Evolutionary conservation across 179 eudicot species (phyloP), one percentile per base, ranked within the genome.

Genomic region (Camellia oleifera): DNA sequence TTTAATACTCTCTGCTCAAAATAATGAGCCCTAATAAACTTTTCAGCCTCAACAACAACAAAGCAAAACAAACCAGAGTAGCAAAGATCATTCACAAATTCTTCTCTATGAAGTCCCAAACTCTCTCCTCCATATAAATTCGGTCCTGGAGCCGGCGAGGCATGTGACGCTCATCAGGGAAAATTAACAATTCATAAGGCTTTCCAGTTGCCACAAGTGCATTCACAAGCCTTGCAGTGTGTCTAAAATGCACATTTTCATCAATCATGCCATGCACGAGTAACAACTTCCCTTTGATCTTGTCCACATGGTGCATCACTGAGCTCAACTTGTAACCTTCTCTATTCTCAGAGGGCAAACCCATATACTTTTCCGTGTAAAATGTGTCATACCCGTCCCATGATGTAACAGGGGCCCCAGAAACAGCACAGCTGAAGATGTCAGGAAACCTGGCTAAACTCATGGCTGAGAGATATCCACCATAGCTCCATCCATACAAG

Each of bases 381-480:
- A 96, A 96, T 1, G 97, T 88, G 81, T 96, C 99, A 54, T 96
- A 96, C 26, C 99, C 99, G 5, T 96, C 99, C 99, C 99, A 96
- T 10, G 99, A 87, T 48, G 99, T 94, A 17, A 96, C 99, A 0
- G 99, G 99, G 14, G 99, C 99, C 40, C 99, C 99, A 10, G 97
- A 82, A 67, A 95, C 90, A 3, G 98, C 97, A 80, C 98, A 94
- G 12, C 77, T 60, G 78, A 96, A 96, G 56, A 86, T 76, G 0
- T 92, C 91, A 0, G 99, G 97, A 60, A 88, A 94, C 80, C 92
- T 82, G 69, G 92, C 88, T 23, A 96, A 77, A 8, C 90, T 74
- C 87, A 94, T 92, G 72, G 99, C 94, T 0, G 99, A 96, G 84
- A 96, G 97, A 77, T 96, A 96, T 60, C 99, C 99, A 8, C 99